Evolutionary conservation across 768 basidiomycete genomes (phyloP).

Genomic region (Trametes gibbosa): DNA sequence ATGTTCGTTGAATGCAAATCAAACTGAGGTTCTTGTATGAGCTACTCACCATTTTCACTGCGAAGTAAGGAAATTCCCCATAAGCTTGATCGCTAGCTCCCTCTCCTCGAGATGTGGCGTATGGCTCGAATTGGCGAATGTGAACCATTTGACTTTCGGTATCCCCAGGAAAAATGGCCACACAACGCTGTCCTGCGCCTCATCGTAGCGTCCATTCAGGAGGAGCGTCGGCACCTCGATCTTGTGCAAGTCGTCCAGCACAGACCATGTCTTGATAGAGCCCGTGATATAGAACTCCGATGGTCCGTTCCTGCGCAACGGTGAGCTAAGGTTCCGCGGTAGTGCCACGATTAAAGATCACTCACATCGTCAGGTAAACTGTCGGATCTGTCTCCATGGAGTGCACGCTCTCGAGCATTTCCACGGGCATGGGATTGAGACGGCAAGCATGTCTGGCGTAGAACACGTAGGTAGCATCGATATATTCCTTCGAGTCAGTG

Average conservation of each 20-base stretch:
- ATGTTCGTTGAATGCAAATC: too few species aligned
- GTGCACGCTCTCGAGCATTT: conserved; percentile 33
- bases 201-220: conserved; percentile 42
- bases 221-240: conserved; percentile 36
- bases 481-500: conserved; percentile 43
- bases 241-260: conserved; percentile 41
- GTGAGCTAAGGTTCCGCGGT: background rate
- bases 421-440: conserved; percentile 43
- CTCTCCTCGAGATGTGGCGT: conserved; percentile 44
- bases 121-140: conserved; percentile 44
- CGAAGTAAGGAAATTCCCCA: conserved; percentile 32
- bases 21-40: too few species aligned
- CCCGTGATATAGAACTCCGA: conserved; percentile 42
- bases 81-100: conserved; percentile 37
- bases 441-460: conserved; percentile 44
- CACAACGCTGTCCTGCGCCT: conserved; percentile 39
- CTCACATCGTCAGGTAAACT: conserved; percentile 46
- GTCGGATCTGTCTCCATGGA: conserved; percentile 44
- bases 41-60: too few species aligned
- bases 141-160: conserved; percentile 43
- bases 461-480: conserved; percentile 41
- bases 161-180: conserved; percentile 38
- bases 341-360: conserved; percentile 2
- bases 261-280: conserved; percentile 44
- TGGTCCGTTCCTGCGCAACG: conserved; percentile 24